Base-by-base conservation (phyloP, 2,329 filamentous ascomycete species). In the Paracamarosporium sp. region DNA sequence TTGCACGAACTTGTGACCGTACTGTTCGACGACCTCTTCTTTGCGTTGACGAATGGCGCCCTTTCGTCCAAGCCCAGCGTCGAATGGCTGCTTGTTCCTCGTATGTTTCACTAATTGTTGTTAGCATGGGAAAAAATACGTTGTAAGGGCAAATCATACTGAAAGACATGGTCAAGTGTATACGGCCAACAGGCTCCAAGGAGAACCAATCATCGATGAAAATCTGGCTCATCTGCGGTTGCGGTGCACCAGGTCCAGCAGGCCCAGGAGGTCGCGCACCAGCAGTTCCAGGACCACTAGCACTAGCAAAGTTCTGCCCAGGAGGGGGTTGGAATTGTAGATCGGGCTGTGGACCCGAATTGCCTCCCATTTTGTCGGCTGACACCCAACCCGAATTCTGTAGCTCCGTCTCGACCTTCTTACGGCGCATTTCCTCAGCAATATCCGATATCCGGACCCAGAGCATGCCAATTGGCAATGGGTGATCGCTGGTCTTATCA, bases 391-490 rank as follows among this genome's bases (percentile, higher is more conserved):
- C 95, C 43, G 92, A 93, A 71, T 89, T 91, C 76, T 93, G 96
- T 74, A 97, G 91, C 74, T 99, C 95, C 13, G 92, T 90, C 79
- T 99, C 95, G 61, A 99, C 96, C 81, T 90, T 96, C 84, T 98
- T 98, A 61, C 93, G 88, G 73, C 95, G 90, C 85, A 99, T 94
- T 78, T 99, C 95, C 75, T 99, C 95, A 1, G 93, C 92, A 64
- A 99, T 96, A 76, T 99, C 95, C 15, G 95, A 96, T 72, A 99
- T 94, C 59, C 95, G 86, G 57, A 99, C 89, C 95, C 95, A 99
- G 13, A 98, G 85, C 84, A 99, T 88, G 55, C 90, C 95, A 70
- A 99, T 97, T 38, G 95, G 95, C 50, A 96, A 88, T 13, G 93
- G 89, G 67, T 96, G 91, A 68, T 97, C 93, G 22, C 73, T 88